Base-by-base conservation (phyloP, 371 early-diverging fungal genomes). In the Coemansia sp. region DNA sequence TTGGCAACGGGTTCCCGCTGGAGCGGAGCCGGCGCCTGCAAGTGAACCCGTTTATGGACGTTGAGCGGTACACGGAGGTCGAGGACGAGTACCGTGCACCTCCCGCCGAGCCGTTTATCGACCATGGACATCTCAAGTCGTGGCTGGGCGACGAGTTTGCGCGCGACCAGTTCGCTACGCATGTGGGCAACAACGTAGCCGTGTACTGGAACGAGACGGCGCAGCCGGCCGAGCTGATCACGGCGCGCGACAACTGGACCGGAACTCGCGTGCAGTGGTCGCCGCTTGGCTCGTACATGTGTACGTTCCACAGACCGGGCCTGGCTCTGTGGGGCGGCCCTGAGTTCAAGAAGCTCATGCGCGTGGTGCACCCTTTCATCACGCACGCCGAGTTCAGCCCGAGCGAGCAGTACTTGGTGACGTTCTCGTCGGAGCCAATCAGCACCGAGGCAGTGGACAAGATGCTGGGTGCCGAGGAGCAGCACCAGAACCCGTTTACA, bases 301-400 rank as follows among this genome's bases (percentile, higher is more conserved):
- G 91, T 51, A 95, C 97, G 39, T 86, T 95, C 86, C 98, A 98
- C 80, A 86, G 87, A 62, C 94, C 90, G 80, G 98, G 98, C 68
- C 87, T 97, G 59, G 95, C 87, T 24, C 86, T 99, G 63, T 99
- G 97, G 97, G 97, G 99, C 76, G 97, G 97, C 37, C 87, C 90
- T n/a, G 87, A 88, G 48, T 96, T 91, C 90, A 85, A 87, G 70
- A 90, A 92, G 83, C 90, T 97, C 68, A 85, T 88, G 67, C 90
- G 95, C 31, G 96, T 97, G 71, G 86, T 88, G 48, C 99, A 98
- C 78, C 92, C 92, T 29, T 89, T 90, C 66, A 96, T 96, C 63
- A 91, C 89, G 67, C 79, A 93, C 57, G 88, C 95, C 66, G 97
- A 97, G 72, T 99, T 92, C 75, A 92, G 92, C 50, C 96, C 96